phyloP scores from a whole-genome alignment of 2,329 filamentous ascomycete genomes.

The Fusarium continuum region DNA sequence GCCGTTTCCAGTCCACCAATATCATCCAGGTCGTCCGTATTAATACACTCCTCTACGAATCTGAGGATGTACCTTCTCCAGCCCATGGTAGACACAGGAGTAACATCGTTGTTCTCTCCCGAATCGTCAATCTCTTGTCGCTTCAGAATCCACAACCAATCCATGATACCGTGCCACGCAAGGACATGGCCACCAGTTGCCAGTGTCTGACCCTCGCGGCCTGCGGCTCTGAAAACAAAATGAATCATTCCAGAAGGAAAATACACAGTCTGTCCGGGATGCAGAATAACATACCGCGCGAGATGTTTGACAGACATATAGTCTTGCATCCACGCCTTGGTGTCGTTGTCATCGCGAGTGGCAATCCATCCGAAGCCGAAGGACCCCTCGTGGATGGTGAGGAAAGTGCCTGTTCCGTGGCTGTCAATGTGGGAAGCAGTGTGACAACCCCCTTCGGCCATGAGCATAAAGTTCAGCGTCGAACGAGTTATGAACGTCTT shows the following conservation, averaged over 20 bases:
- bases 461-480: neutral
- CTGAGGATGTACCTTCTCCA: neutral
- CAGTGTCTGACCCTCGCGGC: neutral
- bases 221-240: neutral
- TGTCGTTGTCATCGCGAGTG: neutral
- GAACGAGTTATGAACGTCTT: no score
- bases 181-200: neutral
- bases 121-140: neutral
- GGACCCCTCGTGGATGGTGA: neutral
- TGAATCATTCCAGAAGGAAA: slow-evolving; percentile 3
- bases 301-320: neutral
- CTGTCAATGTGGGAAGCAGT: neutral
- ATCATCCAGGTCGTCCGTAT: neutral
- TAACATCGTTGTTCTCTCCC: neutral
- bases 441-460: neutral
- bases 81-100: neutral
- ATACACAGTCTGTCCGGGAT: neutral
- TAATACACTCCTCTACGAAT: neutral
- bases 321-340: neutral
- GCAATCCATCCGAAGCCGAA: neutral
- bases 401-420: neutral
- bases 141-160: neutral
- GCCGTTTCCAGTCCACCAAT: neutral
- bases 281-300: neutral
- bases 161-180: neutral